phyloP scores from a whole-genome alignment of 2,329 filamentous ascomycete species.

The Helotiales sp. region DNA sequence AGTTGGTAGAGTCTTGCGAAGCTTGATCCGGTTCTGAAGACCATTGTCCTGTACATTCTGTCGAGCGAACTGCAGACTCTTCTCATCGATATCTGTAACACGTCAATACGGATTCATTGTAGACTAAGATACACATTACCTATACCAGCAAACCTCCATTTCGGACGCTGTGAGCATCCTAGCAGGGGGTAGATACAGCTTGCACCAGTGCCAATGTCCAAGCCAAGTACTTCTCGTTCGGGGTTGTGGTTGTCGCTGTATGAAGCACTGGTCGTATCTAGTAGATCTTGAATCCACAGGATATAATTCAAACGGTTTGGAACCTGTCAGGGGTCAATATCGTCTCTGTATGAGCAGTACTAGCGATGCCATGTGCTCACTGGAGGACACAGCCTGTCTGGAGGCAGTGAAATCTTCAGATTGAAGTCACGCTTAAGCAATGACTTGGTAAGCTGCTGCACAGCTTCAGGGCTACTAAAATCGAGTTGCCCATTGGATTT shows the following conservation, averaged over 20 bases:
- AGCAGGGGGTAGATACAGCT: conserved; percentile 90
- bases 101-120: conserved; percentile 34
- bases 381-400: conserved; percentile 82
- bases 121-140: conserved; percentile 36
- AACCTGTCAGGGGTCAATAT: conserved; percentile 40
- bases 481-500: conserved; percentile 64
- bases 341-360: neutral
- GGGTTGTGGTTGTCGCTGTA: conserved; percentile 51
- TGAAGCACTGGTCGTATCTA: conserved; percentile 60
- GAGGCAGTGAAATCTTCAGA: conserved; percentile 68
- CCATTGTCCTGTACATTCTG: conserved; percentile 68
- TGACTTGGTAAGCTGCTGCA: conserved; percentile 79
- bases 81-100: conserved; percentile 68
- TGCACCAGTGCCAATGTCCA: conserved; percentile 89
- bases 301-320: conserved; percentile 82
- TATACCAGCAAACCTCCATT: conserved; percentile 73
- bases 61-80: conserved; percentile 65
- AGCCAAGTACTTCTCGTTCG: conserved; percentile 60
- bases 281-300: conserved; percentile 78
- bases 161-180: conserved; percentile 64
- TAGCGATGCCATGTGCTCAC: conserved; percentile 43
- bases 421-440: conserved; percentile 76
- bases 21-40: conserved; percentile 61
- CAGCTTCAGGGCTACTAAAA: conserved; percentile 75
- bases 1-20: conserved; percentile 54